phyloP scores from a whole-genome alignment of 179 eudicot species.

The Drosera spatulata region DNA sequence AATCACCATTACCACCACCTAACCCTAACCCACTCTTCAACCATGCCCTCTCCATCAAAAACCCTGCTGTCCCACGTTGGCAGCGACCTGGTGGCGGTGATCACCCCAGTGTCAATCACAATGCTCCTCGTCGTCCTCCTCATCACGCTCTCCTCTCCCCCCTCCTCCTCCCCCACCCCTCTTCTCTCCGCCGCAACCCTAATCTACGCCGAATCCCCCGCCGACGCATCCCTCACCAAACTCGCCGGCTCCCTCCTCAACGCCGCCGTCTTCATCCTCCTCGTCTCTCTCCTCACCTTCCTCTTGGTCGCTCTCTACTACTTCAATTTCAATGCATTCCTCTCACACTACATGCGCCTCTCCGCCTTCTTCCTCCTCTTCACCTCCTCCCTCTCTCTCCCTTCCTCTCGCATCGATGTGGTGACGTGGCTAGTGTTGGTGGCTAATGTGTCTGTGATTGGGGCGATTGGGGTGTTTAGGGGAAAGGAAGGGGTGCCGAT shows the following conservation, averaged over 20 bases:
- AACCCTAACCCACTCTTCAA: too few species aligned
- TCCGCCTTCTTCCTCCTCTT: conserved; percentile 63
- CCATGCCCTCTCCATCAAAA: too few species aligned
- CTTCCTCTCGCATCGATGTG: conserved; percentile 47
- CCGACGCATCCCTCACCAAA: conserved; percentile 52
- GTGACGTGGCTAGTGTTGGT: conserved; percentile 31
- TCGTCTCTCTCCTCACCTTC: conserved; percentile 65
- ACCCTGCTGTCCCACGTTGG: conserved; percentile 21
- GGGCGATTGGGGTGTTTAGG: conserved; percentile 63
- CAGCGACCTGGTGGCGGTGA: conserved; percentile 54
- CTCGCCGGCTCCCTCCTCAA: conserved; percentile 73
- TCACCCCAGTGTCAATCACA: conserved; percentile 87
- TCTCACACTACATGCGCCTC: conserved; percentile 63
- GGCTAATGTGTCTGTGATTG: conserved; percentile 52
- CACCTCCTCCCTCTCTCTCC: conserved; percentile 41
- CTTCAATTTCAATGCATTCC: conserved; percentile 59
- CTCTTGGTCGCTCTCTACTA: conserved; percentile 64
- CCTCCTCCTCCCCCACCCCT: conserved; percentile 17
- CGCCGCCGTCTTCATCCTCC: conserved; percentile 65
- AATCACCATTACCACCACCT: too few species aligned
- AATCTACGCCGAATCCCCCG: conserved; percentile 56
- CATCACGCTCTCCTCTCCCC: conserved; percentile 45
- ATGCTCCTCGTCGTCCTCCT: conserved; percentile 84
- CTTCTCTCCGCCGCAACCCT: conserved; percentile 80
- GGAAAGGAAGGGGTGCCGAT: conserved; percentile 49